Percentiles rank a stretch among this genome's conserved stretches.
Conservation (phyloP, 106 monocot genomes). For the Dendrobium officinale region DNA sequence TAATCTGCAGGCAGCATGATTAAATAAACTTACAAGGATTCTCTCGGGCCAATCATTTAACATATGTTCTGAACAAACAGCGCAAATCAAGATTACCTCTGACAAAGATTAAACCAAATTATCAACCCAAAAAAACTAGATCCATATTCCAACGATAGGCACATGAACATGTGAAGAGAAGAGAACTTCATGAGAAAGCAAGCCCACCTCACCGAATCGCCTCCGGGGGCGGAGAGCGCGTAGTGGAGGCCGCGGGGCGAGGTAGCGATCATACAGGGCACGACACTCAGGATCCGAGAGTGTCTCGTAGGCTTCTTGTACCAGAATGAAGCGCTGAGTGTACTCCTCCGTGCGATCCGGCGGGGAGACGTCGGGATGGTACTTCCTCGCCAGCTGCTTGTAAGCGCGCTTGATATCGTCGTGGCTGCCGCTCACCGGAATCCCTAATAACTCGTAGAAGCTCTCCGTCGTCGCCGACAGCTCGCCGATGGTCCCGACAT, state of each 20-base stretch:
- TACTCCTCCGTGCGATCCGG: conserved; percentile 46
- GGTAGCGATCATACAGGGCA: conserved; percentile 63
- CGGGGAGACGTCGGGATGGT: conserved; percentile 39
- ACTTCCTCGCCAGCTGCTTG: conserved; percentile 30
- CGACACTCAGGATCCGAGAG: conserved; percentile 73
- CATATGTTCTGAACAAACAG: background rate
- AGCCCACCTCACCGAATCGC: conserved; percentile 39
- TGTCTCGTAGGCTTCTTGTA: conserved; percentile 74
- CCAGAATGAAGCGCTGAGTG: conserved; percentile 55
- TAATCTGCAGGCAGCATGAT: background rate
- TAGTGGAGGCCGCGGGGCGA: conserved; percentile 44
- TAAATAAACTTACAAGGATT: background rate
- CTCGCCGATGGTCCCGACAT: conserved; percentile 4
- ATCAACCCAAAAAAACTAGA: too few species aligned
- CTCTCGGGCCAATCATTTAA: background rate
- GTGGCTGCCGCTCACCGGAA: conserved; percentile 25
- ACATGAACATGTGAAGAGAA: background rate
- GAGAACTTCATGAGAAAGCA: background rate
- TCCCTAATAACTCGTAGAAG: conserved; percentile 58
- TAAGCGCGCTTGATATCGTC: conserved; percentile 38
- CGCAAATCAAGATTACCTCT: too few species aligned
- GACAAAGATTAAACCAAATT: too few species aligned
- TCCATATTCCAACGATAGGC: background rate
- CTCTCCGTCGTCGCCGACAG: conserved; percentile 7
- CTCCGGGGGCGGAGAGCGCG: conserved; percentile 44